Base-by-base conservation (phyloP, 1,284 basidiomycete genomes). In the Taiwanofungus camphoratus region DNA sequence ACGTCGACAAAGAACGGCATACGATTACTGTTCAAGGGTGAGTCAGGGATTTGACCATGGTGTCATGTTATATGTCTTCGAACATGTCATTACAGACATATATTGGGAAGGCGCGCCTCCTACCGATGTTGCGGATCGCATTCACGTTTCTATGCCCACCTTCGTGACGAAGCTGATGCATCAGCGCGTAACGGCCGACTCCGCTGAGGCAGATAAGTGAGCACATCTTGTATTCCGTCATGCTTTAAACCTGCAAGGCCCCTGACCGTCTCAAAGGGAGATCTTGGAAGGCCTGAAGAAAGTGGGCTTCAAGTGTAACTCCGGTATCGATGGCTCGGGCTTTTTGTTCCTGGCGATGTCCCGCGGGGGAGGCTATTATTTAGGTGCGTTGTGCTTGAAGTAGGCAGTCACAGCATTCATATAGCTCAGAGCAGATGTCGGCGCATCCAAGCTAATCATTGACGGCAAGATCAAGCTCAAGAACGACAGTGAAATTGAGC, bases 391-490 rank as follows among this genome's bases (percentile, higher is more conserved):
- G 0, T 13, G n/a, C n/a, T n/a, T n/a, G n/a, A n/a, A n/a, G n/a
- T n/a, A n/a, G n/a, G n/a, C n/a, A n/a, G n/a, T n/a, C n/a, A n/a
- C n/a, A n/a, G n/a, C n/a, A n/a, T n/a, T n/a, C n/a, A n/a, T n/a
- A n/a, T n/a, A n/a, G n/a, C n/a, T n/a, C n/a, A n/a, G n/a, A 4
- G 26, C 49, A 65, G 82, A 86, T 47, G 74, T 76, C 27, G 87
- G 84, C 42, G 78, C 73, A 16, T 78, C 76, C 45, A 72, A 81
- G 56, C 60, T 77, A 44, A 76, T 89, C 52, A 70, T 77, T 21
- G 79, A 86, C 44, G 77, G 79, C 21, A 79, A 82, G 55, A 87
- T 90, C 63, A 86, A 86, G 58, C 63, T 89, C 37, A 85, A 87
- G 62, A 79, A 72, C 52, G 80, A 80, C 41, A 71, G 68, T 34